Evolutionary conservation across 305 asterid genomes (phyloP).

Genomic region (Withania somnifera): DNA sequence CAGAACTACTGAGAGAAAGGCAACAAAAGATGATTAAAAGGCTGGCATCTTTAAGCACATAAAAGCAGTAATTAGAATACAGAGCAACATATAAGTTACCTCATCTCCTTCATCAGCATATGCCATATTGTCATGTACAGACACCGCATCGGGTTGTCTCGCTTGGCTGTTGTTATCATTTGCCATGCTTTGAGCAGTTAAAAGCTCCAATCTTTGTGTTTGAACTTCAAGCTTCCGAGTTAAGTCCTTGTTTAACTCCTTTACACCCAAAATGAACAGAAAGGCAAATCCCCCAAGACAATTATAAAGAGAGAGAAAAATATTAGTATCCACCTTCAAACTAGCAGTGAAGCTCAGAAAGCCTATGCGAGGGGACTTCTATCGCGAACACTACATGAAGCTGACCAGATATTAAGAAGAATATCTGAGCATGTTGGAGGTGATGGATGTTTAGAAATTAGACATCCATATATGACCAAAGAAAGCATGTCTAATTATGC

Average conservation of each 20-base stretch:
- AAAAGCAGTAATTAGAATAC: background rate
- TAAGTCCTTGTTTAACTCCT: slow-evolving; percentile 83
- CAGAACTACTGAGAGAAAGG: background rate
- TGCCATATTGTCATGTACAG: slow-evolving; percentile 26
- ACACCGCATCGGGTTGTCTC: slow-evolving; percentile 43
- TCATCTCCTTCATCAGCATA: slow-evolving; percentile 99
- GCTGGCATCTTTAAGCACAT: background rate
- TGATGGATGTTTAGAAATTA: background rate
- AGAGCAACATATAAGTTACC: slow-evolving; percentile 28
- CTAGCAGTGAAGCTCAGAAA: background rate
- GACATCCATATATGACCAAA: background rate
- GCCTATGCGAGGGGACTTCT: background rate
- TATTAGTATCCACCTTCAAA: background rate
- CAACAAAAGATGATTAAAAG: background rate
- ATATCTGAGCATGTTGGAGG: background rate
- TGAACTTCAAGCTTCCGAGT: slow-evolving; percentile 87
- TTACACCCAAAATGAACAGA: slow-evolving; percentile 14
- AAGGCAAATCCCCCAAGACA: background rate
- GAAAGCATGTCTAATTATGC: background rate
- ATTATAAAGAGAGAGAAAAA: background rate
- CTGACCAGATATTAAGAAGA: background rate
- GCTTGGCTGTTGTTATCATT: slow-evolving; percentile 36
- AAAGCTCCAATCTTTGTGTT: slow-evolving; percentile 91
- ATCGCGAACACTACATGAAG: background rate
- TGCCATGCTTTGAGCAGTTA: slow-evolving; percentile 82